Evolutionary conservation across 768 basidiomycete genomes (phyloP).

Genomic region (Pleurotus djamor): DNA sequence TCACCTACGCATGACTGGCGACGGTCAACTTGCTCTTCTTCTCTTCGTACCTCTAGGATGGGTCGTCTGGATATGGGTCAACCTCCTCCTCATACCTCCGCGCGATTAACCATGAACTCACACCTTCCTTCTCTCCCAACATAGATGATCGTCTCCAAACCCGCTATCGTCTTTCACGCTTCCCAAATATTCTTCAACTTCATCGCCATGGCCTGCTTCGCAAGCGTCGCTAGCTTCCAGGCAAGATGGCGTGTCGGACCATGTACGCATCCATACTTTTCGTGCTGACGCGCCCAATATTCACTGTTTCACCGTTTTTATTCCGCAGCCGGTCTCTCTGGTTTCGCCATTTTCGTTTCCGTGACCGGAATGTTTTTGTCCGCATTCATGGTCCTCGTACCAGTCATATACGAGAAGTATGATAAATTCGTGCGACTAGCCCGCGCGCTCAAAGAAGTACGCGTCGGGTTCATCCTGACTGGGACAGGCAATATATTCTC

Average conservation of each 20-base stretch:
- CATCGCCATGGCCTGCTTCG: constrained; percentile 89
- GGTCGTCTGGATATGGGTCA: constrained; percentile 71
- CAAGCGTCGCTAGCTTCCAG: constrained; percentile 86
- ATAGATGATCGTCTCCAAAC: constrained; percentile 88
- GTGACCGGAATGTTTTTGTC: constrained; percentile 72
- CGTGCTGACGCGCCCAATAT: constrained; percentile 5
- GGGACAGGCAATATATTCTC: constrained; percentile 63
- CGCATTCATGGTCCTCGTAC: constrained; percentile 70
- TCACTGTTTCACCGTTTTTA: constrained; percentile 10
- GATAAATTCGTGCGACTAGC: constrained; percentile 78
- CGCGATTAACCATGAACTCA: constrained; percentile 9
- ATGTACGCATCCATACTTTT: constrained; percentile 68
- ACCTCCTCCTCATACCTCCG: constrained; percentile 13
- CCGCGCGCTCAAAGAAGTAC: constrained; percentile 76
- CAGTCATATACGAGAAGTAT: constrained; percentile 83
- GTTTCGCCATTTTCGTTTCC: constrained; percentile 82
- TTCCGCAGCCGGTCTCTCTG: constrained; percentile 75
- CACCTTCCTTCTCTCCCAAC: constrained; percentile 7
- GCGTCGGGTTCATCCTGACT: constrained; percentile 82
- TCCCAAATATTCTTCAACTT: constrained; percentile 93
- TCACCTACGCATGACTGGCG: constrained; percentile 32
- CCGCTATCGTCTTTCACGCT: constrained; percentile 71
- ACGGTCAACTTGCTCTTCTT: constrained; percentile 55
- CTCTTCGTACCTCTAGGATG: constrained; percentile 65
- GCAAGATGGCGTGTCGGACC: constrained; percentile 82